Base-by-base conservation (phyloP, 2,329 filamentous ascomycete species). In the Monosporascus sp. region DNA sequence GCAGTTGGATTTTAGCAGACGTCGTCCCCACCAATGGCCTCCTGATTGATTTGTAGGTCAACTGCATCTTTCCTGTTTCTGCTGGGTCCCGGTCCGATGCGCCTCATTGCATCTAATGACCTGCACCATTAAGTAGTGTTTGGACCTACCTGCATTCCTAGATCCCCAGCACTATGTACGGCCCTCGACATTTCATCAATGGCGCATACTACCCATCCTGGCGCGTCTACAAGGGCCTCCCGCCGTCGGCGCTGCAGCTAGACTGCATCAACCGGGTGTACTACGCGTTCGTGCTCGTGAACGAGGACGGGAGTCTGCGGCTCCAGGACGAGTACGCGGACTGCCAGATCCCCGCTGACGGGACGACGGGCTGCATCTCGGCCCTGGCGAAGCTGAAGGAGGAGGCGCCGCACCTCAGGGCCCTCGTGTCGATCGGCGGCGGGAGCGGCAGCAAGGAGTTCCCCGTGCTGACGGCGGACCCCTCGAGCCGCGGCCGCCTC, bases 321-420 rank as follows among this genome's bases (percentile, higher is more conserved):
- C 74, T 83, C 47, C 79, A 83, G 53, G 84, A 88, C 67, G 80
- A 84, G 62, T 84, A 80, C 73, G 83, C 82, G 18, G 84, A 88
- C 65, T 68, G 76, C 3, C 73, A 80, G 57, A 85, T 83, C 62
- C 72, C 75, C 3, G 79, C 84, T 8, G 81, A 86, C 53, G 84
- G 80, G 44, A 74, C 73, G 9, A 70, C 74, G 41, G 82, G 82
- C n/a, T 85, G 83, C 57, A 72, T 88, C 27, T 74, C 77, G 24
- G 82, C 84, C 1, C 75, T 87, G 24, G 72, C 74, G 14, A 73
- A 80, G 55, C 68, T 86, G 51, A 87, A 86, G 65, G 69, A 71
- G 44, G 73, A 77, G 54, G 76, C 83, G 52, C 78, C 76, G 1
- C 72, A 76, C 54, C 68, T 88, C 58, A 80, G 79, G 57, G 77